Conservation (phyloP, 345 rosid genomes). For the Eucalyptus curtisii region DNA sequence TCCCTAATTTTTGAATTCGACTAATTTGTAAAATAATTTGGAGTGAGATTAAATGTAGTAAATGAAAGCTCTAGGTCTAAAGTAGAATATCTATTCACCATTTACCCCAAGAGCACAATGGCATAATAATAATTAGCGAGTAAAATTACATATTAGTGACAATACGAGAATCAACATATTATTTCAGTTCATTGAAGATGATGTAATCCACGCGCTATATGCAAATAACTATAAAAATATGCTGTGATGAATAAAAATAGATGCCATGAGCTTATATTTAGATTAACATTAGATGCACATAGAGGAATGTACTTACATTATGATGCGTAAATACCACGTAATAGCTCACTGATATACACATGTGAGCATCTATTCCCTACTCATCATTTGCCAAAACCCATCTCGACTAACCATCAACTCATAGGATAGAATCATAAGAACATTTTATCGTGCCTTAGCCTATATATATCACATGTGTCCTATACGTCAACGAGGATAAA, state of each 20-base stretch:
- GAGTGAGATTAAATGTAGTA: neutral
- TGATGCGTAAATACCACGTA: neutral
- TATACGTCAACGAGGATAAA: too few species aligned
- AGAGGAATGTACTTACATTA: neutral
- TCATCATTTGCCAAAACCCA: too few species aligned
- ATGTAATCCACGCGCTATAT: neutral
- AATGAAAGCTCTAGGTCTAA: neutral
- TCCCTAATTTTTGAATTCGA: neutral
- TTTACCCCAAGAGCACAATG: fast-evolving
- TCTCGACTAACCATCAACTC: too few species aligned
- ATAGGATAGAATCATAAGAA: too few species aligned
- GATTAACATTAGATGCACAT: neutral
- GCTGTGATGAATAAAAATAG: neutral
- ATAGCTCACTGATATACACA: too few species aligned
- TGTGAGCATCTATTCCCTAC: too few species aligned
- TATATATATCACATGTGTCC: too few species aligned
- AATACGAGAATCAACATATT: neutral
- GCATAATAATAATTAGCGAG: neutral
- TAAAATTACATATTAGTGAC: neutral
- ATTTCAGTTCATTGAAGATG: neutral
- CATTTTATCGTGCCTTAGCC: too few species aligned
- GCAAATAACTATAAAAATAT: neutral
- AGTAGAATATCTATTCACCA: neutral
- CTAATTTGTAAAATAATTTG: neutral
- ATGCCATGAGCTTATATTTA: neutral